These are phyloP conservation scores for Pseudogymnoascus destructans DNA, from an alignment of 2,329 filamentous ascomycete genomes.

Conservation along the genomic window DNA sequence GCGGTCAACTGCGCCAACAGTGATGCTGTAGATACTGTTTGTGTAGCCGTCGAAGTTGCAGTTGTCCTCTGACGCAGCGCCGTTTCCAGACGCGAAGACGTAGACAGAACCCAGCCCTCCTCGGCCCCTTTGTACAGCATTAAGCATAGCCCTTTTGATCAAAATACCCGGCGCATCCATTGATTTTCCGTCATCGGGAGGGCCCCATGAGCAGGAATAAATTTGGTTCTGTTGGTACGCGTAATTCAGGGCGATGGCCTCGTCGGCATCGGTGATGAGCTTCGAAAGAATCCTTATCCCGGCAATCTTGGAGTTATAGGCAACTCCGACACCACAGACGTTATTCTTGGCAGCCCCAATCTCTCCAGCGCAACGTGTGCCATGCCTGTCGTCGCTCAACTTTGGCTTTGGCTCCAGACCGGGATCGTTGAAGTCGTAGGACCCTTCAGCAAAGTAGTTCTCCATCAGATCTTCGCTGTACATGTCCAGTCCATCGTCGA, in stretches of 20 bases:
- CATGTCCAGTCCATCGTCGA: conserved; percentile 95
- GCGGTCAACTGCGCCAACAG: conserved; percentile 82
- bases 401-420: conserved; percentile 64
- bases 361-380: conserved; percentile 89
- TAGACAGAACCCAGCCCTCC: conserved; percentile 77
- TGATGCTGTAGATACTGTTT: conserved; percentile 98
- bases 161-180: conserved; percentile 91
- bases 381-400: conserved; percentile 77
- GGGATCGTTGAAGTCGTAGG: conserved; percentile 91
- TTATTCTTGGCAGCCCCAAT: conserved; percentile 85
- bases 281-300: conserved; percentile 89
- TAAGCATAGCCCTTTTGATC: conserved; percentile 81
- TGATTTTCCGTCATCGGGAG: conserved; percentile 78
- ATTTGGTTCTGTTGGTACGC: conserved; percentile 85
- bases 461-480: conserved; percentile 81
- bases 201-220: conserved; percentile 98
- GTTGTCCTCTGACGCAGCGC: conserved; percentile 76
- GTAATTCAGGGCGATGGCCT: conserved; percentile 86
- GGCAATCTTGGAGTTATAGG: conserved; percentile 80
- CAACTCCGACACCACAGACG: conserved; percentile 89
- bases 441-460: conserved; percentile 88
- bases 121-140: conserved; percentile 80
- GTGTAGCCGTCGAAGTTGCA: conserved; percentile 99
- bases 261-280: conserved; percentile 80
- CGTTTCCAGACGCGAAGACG: conserved; percentile 94